These are phyloP conservation scores for Fusarium haematococcum DNA, from an alignment of 2,329 filamentous ascomycete species.

Conservation along the genomic window DNA sequence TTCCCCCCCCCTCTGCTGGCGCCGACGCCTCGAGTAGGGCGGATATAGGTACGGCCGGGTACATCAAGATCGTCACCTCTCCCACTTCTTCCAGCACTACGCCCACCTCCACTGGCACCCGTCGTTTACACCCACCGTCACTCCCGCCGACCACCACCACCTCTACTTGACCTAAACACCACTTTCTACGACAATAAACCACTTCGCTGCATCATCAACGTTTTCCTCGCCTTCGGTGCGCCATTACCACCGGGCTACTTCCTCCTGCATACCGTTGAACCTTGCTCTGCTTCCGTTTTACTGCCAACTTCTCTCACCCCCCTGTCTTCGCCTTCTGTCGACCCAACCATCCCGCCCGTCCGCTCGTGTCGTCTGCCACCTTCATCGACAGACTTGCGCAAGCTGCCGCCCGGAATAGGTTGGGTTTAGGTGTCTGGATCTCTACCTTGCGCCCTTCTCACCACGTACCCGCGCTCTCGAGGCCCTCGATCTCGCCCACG, in stretches of 20 bases:
- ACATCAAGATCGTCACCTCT: conserved; percentile 40
- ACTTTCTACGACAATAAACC: conserved; percentile 31
- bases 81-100: conserved; percentile 33
- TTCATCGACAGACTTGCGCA: conserved; percentile 36
- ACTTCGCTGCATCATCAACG: conserved; percentile 29
- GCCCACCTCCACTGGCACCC: conserved; percentile 28
- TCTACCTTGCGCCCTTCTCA: conserved; percentile 18
- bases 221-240: not conserved
- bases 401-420: conserved; percentile 46
- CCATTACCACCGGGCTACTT: conserved; percentile 17
- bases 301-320: conserved; percentile 17
- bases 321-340: conserved; percentile 10
- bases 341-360: conserved; percentile 42
- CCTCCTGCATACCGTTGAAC: conserved; percentile 5
- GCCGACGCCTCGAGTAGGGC: conserved; percentile 14
- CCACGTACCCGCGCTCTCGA: conserved; percentile 18
- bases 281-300: conserved; percentile 9
- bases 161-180: conserved; percentile 37
- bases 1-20: not conserved
- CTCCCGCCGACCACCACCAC: conserved; percentile 38
- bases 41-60: conserved; percentile 47
- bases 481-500: conserved; percentile 36
- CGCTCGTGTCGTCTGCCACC: conserved; percentile 40
- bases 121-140: conserved; percentile 40
- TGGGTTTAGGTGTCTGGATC: conserved; percentile 41